Conservation (phyloP, 1,139 yeast genomes). For the Scheffersomyces insectosa region DNA sequence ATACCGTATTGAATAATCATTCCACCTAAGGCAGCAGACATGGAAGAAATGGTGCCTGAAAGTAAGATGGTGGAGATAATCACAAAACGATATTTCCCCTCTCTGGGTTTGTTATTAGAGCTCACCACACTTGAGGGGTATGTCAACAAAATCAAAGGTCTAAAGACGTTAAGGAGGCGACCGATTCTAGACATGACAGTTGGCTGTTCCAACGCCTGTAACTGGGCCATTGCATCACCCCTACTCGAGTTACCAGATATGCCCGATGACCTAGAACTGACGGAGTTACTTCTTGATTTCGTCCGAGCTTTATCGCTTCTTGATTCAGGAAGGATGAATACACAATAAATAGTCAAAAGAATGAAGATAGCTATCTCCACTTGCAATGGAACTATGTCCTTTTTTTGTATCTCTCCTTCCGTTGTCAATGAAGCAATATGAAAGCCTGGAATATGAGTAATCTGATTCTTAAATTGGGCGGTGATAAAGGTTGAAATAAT, state of each 20-base stretch:
- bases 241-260: not conserved
- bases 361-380: not conserved
- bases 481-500: slow-evolving; percentile 6
- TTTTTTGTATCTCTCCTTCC: not conserved
- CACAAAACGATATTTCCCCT: not conserved
- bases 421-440: not conserved
- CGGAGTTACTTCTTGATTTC: slow-evolving; percentile 1
- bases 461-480: not conserved
- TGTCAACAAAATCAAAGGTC: slow-evolving; percentile 1
- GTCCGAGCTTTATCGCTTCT: slow-evolving; percentile 1
- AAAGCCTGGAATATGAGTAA: not conserved
- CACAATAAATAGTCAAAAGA: not conserved
- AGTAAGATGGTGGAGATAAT: not conserved
- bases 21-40: not conserved
- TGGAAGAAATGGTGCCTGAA: not conserved
- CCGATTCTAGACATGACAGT: not conserved
- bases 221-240: not conserved
- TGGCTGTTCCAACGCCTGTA: slow-evolving; percentile 1
- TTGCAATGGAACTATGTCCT: not conserved
- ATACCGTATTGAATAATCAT: slow-evolving; percentile 2
- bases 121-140: slow-evolving; percentile 1
- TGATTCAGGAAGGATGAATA: slow-evolving; percentile 1
- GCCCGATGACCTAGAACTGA: not conserved
- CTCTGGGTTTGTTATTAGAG: not conserved
- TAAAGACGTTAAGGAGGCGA: not conserved